A percentile compares a stretch with the other conserved stretches of the same genome.
These are phyloP conservation scores for Rubia yunnanensis DNA, from an alignment of 257 asterid species.

Conservation along the genomic window DNA sequence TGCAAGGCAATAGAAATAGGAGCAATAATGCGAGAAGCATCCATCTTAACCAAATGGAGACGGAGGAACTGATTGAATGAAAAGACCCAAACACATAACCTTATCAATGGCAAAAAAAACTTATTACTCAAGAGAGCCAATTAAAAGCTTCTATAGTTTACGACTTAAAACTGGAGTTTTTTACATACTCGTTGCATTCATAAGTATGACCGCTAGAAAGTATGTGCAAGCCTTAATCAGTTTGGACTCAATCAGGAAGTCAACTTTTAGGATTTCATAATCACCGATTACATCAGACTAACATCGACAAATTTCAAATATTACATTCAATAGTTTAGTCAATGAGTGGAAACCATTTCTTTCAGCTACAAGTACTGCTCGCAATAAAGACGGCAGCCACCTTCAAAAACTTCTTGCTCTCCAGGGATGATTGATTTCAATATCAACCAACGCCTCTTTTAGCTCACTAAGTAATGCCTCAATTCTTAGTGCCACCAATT, in stretches of 20 bases:
- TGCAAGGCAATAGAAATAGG: too few species aligned
- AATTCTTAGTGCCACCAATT: constrained; percentile 62
- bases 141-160: too few species aligned
- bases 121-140: too few species aligned
- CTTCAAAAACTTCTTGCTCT: constrained; percentile 87
- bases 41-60: too few species aligned
- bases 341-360: not conserved
- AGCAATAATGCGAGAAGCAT: too few species aligned
- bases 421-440: constrained; percentile 91
- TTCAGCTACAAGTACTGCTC: constrained; percentile 6
- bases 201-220: too few species aligned
- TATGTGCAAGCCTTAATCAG: not conserved
- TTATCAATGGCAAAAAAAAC: too few species aligned
- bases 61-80: too few species aligned
- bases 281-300: not conserved
- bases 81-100: too few species aligned
- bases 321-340: too few species aligned
- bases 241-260: not conserved
- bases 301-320: not conserved
- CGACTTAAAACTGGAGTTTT: too few species aligned
- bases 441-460: constrained; percentile 58
- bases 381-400: constrained; percentile 18
- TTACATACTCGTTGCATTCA: too few species aligned
- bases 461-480: constrained; percentile 56
- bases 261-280: not conserved